Evolutionary conservation across 1,284 basidiomycete species (phyloP), one percentile per base, ranked within the genome.

Genomic region (Trametes pubescens): DNA sequence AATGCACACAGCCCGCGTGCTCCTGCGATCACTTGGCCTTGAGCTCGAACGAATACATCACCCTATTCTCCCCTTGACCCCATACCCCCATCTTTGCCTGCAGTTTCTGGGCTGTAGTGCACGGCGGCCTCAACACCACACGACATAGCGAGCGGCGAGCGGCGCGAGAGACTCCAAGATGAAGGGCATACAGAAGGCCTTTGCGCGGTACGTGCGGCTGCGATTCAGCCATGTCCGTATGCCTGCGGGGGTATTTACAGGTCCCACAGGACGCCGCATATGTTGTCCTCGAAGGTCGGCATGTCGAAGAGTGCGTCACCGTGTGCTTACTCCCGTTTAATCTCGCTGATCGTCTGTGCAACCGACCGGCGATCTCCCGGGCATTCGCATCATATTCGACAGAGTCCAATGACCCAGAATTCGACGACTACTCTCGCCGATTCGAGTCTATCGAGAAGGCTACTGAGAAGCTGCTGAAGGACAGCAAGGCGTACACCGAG

Each of bases 381-480:
- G 35, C 53, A 8, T 21, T 13, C 7, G 21, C 24, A 1, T 65
- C 37, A 62, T 13, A 52, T 46, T 11, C 65, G 29, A 34, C 75
- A 96, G 94, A 92, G 78, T 94, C 93, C 10, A 82, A 78, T 70
- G 95, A 97, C 81, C 87, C 93, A 29, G 94, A 96, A 77, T 96
- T 93, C 78, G 92, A 94, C 67, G 91, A 94, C 63, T 90, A 88
- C 72, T 85, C 91, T 66, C 85, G 92, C 61, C 88, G 92, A 73
- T 97, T 97, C 76, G 78, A 86, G 18, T 78, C 84, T 9, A 83
- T 97, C 70, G 95, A 99, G 78, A 80, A 86, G 61, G 90, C 93
- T 16, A 87, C 91, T 0, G 95, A 96, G 74, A 96, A 96, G 80
- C 82, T 99, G 65, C 78, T 95, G 70, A 98, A 98, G 80, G 96